Percentiles rank a stretch among this genome's conserved stretches.
These are phyloP conservation scores for Talaromyces thailandensis DNA, from an alignment of 495 filamentous ascomycete genomes.

Conservation along the genomic window DNA sequence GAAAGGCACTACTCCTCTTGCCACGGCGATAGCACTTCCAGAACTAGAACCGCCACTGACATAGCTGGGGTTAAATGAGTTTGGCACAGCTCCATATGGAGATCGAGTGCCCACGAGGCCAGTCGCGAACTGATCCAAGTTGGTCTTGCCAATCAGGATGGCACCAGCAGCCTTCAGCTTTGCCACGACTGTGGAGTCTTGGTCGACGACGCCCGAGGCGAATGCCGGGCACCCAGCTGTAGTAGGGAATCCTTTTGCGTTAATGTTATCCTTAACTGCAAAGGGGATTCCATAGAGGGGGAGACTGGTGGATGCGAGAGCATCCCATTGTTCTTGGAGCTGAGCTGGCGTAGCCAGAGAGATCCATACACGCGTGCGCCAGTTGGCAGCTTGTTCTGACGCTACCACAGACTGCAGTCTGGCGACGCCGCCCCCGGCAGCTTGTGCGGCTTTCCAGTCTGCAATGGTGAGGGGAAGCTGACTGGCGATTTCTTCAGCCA, in stretches of 20 bases:
- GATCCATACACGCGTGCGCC: slow-evolving; percentile 10
- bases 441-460: no score
- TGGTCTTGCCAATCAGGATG: slow-evolving; percentile 56
- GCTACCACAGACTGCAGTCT: no score
- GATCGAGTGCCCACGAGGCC: slow-evolving; percentile 53
- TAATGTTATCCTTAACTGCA: slow-evolving; percentile 56
- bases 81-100: slow-evolving; percentile 49
- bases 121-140: slow-evolving; percentile 61
- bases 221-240: slow-evolving; percentile 51
- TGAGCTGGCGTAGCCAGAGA: slow-evolving; percentile 11
- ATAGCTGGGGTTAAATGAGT: slow-evolving; percentile 43
- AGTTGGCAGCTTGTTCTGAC: slow-evolving; percentile 1
- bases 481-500: no score
- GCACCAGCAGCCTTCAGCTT: slow-evolving; percentile 37
- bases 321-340: slow-evolving; percentile 8
- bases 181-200: slow-evolving; percentile 14
- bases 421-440: no score
- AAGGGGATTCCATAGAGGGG: slow-evolving; percentile 58
- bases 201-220: slow-evolving; percentile 34
- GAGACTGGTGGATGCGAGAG: slow-evolving; percentile 17
- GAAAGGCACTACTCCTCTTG: slow-evolving; percentile 50
- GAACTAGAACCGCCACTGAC: slow-evolving; percentile 55
- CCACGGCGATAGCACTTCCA: slow-evolving; percentile 49
- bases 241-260: slow-evolving; percentile 46
- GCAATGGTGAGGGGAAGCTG: no score